Percentiles rank a stretch among this genome's conserved stretches.
Evolutionary conservation across 208 protist species (phyloP).

Genomic region (Borovskyia barvae): DNA sequence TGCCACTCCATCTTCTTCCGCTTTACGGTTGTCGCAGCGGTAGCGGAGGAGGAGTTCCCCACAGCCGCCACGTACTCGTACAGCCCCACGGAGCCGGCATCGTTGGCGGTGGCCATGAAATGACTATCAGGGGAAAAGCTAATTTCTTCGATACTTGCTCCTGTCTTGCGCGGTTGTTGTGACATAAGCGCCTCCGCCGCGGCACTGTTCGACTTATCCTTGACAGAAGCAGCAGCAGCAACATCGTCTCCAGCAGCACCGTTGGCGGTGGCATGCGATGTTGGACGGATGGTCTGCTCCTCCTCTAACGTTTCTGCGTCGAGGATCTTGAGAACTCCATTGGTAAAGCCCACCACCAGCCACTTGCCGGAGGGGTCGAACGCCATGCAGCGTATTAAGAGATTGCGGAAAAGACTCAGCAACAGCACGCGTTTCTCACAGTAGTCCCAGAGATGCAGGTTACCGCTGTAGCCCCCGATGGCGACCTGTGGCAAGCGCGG

Average conservation of each 20-base stretch:
- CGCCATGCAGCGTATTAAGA: slow-evolving; percentile 79
- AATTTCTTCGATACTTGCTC: slow-evolving; percentile 70
- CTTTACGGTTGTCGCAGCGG: neutral
- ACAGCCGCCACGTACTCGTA: slow-evolving; percentile 66
- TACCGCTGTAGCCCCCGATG: slow-evolving; percentile 84
- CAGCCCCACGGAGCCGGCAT: slow-evolving; percentile 84
- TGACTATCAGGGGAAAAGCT: slow-evolving; percentile 81
- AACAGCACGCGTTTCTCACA: slow-evolving; percentile 55
- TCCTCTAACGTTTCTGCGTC: slow-evolving; percentile 82
- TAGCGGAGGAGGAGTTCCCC: neutral
- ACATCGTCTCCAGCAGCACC: neutral
- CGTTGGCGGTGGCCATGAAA: slow-evolving; percentile 78
- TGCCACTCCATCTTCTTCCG: slow-evolving; percentile 85
- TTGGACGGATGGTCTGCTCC: slow-evolving; percentile 58
- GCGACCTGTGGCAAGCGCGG: slow-evolving; percentile 80
- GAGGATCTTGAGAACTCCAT: slow-evolving; percentile 91
- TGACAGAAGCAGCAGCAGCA: neutral
- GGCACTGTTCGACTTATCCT: neutral
- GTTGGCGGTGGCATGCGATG: neutral
- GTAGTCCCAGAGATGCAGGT: slow-evolving; percentile 93
- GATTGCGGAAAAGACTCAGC: slow-evolving; percentile 77
- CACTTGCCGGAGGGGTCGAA: slow-evolving; percentile 85
- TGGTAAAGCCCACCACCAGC: slow-evolving; percentile 92
- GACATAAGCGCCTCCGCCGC: neutral
- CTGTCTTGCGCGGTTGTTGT: slow-evolving; percentile 40